Conservation (phyloP, 2,329 filamentous ascomycete genomes). For the Fusarium zealandicum region DNA sequence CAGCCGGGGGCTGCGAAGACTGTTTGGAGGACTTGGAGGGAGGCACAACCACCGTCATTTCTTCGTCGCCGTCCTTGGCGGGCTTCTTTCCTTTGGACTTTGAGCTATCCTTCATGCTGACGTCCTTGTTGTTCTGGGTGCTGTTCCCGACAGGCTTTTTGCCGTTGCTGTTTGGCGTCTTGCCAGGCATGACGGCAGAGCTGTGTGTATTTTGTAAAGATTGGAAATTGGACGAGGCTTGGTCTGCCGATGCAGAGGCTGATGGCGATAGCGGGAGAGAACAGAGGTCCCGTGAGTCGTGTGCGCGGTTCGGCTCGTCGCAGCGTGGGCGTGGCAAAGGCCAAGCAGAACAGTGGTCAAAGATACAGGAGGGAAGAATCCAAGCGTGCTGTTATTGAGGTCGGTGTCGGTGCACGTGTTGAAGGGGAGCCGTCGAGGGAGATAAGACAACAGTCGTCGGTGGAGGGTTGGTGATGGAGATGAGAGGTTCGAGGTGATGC, state of each 20-base stretch:
- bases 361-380: conserved; percentile 1
- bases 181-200: conserved; percentile 67
- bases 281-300: conserved; percentile 32
- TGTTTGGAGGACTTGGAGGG: conserved; percentile 71
- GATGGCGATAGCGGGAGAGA: conserved; percentile 30
- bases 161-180: conserved; percentile 75
- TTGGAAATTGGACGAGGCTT: conserved; percentile 2
- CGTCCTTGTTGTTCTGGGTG: conserved; percentile 67
- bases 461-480: conserved; percentile 13
- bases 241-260: conserved; percentile 25
- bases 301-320: conserved; percentile 40
- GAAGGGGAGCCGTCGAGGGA: background rate
- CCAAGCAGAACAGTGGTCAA: conserved; percentile 7
- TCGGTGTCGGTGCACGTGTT: conserved; percentile 8
- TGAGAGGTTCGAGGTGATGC: conserved; percentile 31
- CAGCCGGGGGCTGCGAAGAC: conserved; percentile 63
- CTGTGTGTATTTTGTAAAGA: conserved; percentile 14
- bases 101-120: conserved; percentile 73
- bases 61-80: conserved; percentile 72
- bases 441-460: conserved; percentile 12
- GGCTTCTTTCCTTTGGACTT: conserved; percentile 72
- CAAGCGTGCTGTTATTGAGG: conserved; percentile 1
- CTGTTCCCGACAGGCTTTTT: conserved; percentile 75
- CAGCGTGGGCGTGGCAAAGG: conserved; percentile 20
- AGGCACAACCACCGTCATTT: conserved; percentile 84